Conservation (phyloP, 805 yeast species). For the Barnettozyma salicaria region DNA sequence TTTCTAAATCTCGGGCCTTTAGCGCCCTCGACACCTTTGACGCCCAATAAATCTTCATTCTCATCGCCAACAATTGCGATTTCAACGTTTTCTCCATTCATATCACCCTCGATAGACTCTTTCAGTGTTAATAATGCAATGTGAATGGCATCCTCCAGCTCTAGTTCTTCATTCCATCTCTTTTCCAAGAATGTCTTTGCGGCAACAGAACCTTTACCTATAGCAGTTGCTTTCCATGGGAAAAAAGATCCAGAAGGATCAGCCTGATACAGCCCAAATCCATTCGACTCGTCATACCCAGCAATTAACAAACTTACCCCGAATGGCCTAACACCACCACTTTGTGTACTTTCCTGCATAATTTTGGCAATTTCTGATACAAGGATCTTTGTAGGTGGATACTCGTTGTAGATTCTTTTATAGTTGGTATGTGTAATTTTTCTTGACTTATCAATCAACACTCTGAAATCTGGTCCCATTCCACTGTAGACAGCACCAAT, state of each 20-base stretch:
- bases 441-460: constrained; percentile 87
- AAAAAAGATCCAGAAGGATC: constrained; percentile 97
- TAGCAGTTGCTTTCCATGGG: constrained; percentile 99
- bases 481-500: constrained; percentile 97
- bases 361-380: constrained; percentile 93
- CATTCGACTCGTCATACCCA: constrained; percentile 76
- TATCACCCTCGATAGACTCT: constrained; percentile 96
- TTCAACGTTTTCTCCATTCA: constrained; percentile 94
- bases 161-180: constrained; percentile 97
- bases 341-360: constrained; percentile 98
- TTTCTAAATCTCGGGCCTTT: constrained; percentile 87
- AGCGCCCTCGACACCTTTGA: constrained; percentile 70
- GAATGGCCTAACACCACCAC: constrained; percentile 98
- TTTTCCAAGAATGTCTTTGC: constrained; percentile 97
- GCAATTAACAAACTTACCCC: constrained; percentile 94
- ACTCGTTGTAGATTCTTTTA: constrained; percentile 89
- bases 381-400: constrained; percentile 91
- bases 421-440: constrained; percentile 89
- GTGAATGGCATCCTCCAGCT: constrained; percentile 96
- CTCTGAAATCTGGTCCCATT: constrained; percentile 98
- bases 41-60: constrained; percentile 75
- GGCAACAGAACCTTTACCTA: constrained; percentile 92
- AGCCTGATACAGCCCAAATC: constrained; percentile 85
- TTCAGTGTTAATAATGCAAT: constrained; percentile 90
- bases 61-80: constrained; percentile 82